Conservation (phyloP, 129 eudicot species). For the Solidago caesia region DNA sequence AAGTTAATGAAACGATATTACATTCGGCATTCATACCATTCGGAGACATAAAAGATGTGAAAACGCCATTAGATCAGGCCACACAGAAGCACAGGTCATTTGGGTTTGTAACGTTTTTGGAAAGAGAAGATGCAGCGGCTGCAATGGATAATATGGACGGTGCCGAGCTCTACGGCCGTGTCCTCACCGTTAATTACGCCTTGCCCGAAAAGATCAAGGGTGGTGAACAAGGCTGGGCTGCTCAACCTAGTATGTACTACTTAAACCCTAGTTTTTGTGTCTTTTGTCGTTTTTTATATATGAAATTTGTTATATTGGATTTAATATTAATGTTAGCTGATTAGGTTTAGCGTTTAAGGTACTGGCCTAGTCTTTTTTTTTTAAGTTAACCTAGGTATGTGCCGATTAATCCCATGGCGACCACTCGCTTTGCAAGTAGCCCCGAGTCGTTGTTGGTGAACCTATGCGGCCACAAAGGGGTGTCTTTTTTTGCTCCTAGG, state of each 20-base stretch:
- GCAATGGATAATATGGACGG: constrained; percentile 99
- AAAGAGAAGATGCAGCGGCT: constrained; percentile 88
- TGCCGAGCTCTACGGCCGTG: constrained; percentile 94
- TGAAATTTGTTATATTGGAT: background rate
- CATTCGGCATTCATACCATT: constrained; percentile 97
- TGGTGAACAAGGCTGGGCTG: constrained; percentile 99
- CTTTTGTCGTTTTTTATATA: background rate
- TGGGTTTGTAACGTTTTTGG: constrained; percentile 88
- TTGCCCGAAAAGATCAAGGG: constrained; percentile 90
- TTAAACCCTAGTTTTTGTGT: constrained; percentile 26
- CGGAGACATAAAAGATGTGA: constrained; percentile 95
- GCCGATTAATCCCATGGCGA: too few species aligned
- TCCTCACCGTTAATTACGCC: constrained; percentile 89
- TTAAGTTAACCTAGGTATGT: too few species aligned
- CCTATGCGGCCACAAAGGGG: too few species aligned
- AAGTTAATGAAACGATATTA: constrained; percentile 80
- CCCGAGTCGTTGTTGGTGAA: too few species aligned
- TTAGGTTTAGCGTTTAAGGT: constrained; percentile 18
- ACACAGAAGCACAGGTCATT: constrained; percentile 93
- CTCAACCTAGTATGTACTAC: constrained; percentile 74
- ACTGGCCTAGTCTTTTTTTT: too few species aligned
- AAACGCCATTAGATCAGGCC: constrained; percentile 95
- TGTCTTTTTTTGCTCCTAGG: too few species aligned
- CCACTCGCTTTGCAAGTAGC: too few species aligned
- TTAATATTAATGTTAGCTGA: background rate